Evolutionary conservation across 2,329 filamentous ascomycete genomes (phyloP).

Genomic region (Drechslerella coelobrocha): DNA sequence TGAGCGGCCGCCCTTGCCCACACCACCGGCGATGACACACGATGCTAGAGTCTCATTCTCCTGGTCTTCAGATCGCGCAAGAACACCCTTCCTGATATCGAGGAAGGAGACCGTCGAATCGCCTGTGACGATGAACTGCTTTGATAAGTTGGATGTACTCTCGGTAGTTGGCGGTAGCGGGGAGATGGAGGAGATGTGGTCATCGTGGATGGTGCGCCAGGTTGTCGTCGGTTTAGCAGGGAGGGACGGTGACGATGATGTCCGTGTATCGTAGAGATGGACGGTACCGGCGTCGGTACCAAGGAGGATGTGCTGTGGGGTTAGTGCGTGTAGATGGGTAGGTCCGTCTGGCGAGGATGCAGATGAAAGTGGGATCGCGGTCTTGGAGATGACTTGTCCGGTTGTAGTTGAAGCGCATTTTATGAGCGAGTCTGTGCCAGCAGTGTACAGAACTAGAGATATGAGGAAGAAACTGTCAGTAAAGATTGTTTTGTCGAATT

Average conservation of each 20-base stretch:
- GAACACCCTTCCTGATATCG: constrained; percentile 76
- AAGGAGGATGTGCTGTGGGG: constrained; percentile 84
- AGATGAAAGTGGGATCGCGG: constrained; percentile 69
- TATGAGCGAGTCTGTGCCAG: constrained; percentile 68
- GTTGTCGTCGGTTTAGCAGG: constrained; percentile 72
- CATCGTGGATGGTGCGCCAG: constrained; percentile 79
- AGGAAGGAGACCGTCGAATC: constrained; percentile 89
- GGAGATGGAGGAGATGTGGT: constrained; percentile 88
- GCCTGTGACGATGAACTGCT: constrained; percentile 94
- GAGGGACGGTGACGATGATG: constrained; percentile 59
- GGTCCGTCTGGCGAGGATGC: constrained; percentile 56
- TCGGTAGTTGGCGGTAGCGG: constrained; percentile 79
- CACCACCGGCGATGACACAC: constrained; percentile 76
- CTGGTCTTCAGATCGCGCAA: constrained; percentile 90
- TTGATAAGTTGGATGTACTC: constrained; percentile 86
- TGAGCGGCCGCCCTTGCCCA: constrained; percentile 72
- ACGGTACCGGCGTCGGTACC: constrained; percentile 89
- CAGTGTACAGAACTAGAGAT: constrained; percentile 69
- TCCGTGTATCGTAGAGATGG: constrained; percentile 84
- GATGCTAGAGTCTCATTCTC: constrained; percentile 90
- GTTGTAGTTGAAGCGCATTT: constrained; percentile 67
- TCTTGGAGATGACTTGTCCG: constrained; percentile 78
- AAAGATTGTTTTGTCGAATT: neutral
- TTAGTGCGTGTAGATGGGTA: constrained; percentile 73
- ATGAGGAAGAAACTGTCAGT: constrained; percentile 1